A percentile compares a stretch with the other conserved stretches of the same genome.
Conservation (phyloP, 164 flowering plant species). For the Chimonanthus salicifolius region DNA sequence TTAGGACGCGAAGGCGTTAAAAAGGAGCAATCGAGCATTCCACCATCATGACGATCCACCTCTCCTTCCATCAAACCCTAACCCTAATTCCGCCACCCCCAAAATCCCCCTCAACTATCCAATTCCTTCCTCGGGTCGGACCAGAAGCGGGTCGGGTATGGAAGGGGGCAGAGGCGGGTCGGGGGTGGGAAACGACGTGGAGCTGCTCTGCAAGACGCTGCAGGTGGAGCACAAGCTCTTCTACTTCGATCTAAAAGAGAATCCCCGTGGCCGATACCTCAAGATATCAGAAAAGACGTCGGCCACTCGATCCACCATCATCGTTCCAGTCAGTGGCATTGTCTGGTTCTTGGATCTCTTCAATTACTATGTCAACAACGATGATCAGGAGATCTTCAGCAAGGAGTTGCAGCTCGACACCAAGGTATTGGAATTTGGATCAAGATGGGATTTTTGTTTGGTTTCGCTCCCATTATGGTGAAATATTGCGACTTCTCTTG, state of each 20-base stretch:
- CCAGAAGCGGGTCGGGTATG: slow-evolving; percentile 6
- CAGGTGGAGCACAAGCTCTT: slow-evolving; percentile 99
- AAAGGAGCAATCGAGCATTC: not conserved
- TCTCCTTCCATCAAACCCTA: slow-evolving; percentile 23
- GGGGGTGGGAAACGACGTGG: slow-evolving; percentile 79
- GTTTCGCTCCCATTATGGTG: not conserved
- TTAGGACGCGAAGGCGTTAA: slow-evolving; percentile 13
- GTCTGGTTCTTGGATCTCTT: slow-evolving; percentile 95
- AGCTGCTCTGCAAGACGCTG: slow-evolving; percentile 77
- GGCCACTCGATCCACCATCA: slow-evolving; percentile 89
- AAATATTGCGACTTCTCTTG: not conserved
- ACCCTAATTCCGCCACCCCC: slow-evolving; percentile 13
- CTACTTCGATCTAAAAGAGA: slow-evolving; percentile 97
- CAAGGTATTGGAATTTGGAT: slow-evolving; percentile 32
- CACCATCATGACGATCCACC: slow-evolving; percentile 12
- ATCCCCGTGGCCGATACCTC: slow-evolving; percentile 88
- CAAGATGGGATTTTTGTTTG: not conserved
- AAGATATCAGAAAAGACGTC: slow-evolving; percentile 98
- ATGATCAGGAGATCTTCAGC: slow-evolving; percentile 70
- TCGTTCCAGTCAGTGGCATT: slow-evolving; percentile 82
- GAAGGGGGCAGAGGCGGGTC: slow-evolving; percentile 20
- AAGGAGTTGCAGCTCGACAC: slow-evolving; percentile 96
- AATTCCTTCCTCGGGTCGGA: not conserved
- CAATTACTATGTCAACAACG: slow-evolving; percentile 82
- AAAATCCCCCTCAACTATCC: slow-evolving; percentile 1